Percentiles rank a stretch among this genome's conserved stretches.
Conservation (phyloP, 768 basidiomycete species). For the Tricholoma saponaceum region DNA sequence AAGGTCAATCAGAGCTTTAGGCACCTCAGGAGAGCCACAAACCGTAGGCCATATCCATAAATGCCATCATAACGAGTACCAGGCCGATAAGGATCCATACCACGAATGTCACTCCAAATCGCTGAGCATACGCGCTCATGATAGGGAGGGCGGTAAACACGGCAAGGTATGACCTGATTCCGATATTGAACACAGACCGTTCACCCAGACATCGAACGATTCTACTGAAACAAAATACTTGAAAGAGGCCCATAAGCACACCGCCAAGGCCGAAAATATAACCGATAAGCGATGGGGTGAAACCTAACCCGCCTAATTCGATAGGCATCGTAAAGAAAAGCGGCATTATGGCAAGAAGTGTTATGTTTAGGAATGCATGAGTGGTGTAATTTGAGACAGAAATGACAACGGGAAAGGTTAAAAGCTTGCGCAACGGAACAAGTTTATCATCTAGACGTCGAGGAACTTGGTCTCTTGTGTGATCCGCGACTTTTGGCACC, state of each 20-base stretch:
- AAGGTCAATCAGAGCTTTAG: background rate
- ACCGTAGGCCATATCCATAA: conserved; percentile 41
- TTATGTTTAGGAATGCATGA: conserved; percentile 59
- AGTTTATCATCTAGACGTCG: conserved; percentile 18
- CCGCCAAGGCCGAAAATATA: conserved; percentile 46
- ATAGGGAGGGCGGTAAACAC: conserved; percentile 38
- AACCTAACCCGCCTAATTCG: conserved; percentile 60
- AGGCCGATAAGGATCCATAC: conserved; percentile 33
- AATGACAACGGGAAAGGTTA: conserved; percentile 52
- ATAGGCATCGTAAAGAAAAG: conserved; percentile 67
- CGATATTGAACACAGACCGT: conserved; percentile 32
- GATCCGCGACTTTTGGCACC: conserved; percentile 13
- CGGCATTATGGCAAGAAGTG: conserved; percentile 48
- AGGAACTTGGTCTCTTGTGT: background rate
- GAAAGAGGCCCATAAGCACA: conserved; percentile 32
- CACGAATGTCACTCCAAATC: conserved; percentile 24
- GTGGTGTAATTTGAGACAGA: conserved; percentile 65
- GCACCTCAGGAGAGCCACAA: conserved; percentile 11
- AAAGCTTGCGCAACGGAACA: conserved; percentile 35
- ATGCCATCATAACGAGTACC: conserved; percentile 20
- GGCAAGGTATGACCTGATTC: conserved; percentile 30
- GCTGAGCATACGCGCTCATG: conserved; percentile 32
- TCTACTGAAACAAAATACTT: conserved; percentile 33
- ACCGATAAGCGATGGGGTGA: conserved; percentile 59
- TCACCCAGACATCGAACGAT: conserved; percentile 37